Conservation (phyloP, 2,329 filamentous ascomycete genomes). For the Monosporascus ibericus region DNA sequence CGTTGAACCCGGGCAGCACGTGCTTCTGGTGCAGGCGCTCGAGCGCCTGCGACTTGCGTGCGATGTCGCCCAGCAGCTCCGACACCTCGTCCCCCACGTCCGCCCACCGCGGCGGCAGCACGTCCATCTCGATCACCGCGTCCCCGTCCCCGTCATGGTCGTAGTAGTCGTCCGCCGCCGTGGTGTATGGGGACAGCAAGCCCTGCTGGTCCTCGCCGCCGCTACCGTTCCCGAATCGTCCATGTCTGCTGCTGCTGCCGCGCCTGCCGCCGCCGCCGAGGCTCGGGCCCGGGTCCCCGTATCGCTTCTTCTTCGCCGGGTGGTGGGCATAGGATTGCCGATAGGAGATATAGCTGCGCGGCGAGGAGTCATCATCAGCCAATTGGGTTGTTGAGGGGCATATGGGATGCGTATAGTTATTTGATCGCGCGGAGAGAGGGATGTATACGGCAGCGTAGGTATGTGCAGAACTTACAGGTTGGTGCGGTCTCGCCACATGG, state of each 20-base stretch:
- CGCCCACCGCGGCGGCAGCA: slow-evolving; percentile 90
- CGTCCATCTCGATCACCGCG: slow-evolving; percentile 96
- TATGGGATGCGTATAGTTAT: slow-evolving; percentile 6
- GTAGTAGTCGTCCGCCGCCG: slow-evolving; percentile 53
- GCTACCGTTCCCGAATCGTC: slow-evolving; percentile 41
- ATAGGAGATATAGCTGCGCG: slow-evolving; percentile 87
- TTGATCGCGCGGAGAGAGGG: slow-evolving; percentile 13
- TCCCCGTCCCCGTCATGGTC: slow-evolving; percentile 68
- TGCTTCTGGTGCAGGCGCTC: slow-evolving; percentile 97
- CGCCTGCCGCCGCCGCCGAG: slow-evolving; percentile 21
- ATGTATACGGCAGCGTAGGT: neutral
- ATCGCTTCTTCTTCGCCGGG: slow-evolving; percentile 76
- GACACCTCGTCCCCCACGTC: slow-evolving; percentile 92
- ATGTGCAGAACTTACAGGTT: slow-evolving; percentile 68
- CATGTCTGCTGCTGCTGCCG: slow-evolving; percentile 50
- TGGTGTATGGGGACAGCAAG: slow-evolving; percentile 60
- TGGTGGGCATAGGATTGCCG: slow-evolving; percentile 97
- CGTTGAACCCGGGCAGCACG: slow-evolving; percentile 91
- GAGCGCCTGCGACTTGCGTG: slow-evolving; percentile 74
- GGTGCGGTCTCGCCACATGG: slow-evolving; percentile 98
- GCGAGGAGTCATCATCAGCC: neutral
- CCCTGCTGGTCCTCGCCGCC: slow-evolving; percentile 59
- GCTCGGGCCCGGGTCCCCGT: slow-evolving; percentile 38
- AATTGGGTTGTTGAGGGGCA: too few species aligned
- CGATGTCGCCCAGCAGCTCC: slow-evolving; percentile 73